Base-by-base conservation (phyloP, 148 eudicot genomes). In the Amaranthus cruentus region DNA sequence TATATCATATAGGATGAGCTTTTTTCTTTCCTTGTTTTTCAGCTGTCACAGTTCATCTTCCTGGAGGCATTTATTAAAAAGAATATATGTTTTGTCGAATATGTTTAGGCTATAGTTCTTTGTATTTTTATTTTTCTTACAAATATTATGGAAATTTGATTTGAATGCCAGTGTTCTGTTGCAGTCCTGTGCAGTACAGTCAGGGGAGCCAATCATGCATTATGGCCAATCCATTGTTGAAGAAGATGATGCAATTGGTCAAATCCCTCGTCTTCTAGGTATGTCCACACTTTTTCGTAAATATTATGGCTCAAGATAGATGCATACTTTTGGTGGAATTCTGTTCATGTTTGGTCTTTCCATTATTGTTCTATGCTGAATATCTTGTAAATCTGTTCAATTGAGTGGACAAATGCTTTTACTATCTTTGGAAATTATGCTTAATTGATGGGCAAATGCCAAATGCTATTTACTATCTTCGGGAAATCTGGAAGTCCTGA, bases 231-330 rank as follows among this genome's bases (percentile, higher is more conserved):
- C 92, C 52, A 88, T 91, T 73, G 91, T 80, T 64, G 99, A 90
- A 73, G 90, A 83, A 70, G 94, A 88, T 65, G 74, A 11, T 71
- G 43, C 74, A 13, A 86, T 75, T 78, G 93, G 97, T 71, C 96
- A 91, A 83, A 90, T 95, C 81, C 88, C 97, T 46, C 90, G 97
- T 62, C 92, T 95, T 84, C 90, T 95, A 71, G 99, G 99, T 95
- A 71, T 73, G 86, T 80, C 13, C 56, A 46, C 66, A 28, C 70
- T 73, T 68, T 70, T 55, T 11, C 28, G 59, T 55, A 60, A 43
- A 74, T 50, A 21, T 28, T 62, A 9, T 54, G 47, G 51, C 11
- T 12, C 42, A 15, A 57, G 42, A 55, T 79, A 59, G 15, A 55
- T 70, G 74, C 49, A 48, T 65, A 57, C 55, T 57, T 59, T 48